Percentiles rank a stretch among this genome's conserved stretches.
Conservation (phyloP, 108 stramenopile species). For the Cyclotella kingstonii region DNA sequence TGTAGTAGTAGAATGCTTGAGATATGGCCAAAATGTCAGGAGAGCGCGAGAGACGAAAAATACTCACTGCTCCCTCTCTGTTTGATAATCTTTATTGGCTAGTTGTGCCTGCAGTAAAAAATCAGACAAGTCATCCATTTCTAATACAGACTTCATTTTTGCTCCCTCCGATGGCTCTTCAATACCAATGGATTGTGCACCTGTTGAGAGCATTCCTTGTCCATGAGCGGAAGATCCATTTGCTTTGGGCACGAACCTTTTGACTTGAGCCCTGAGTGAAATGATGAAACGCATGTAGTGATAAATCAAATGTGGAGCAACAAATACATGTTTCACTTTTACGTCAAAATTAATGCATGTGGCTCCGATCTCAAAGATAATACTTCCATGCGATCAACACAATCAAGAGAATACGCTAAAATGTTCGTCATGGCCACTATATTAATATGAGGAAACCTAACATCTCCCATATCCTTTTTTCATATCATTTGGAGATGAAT, state of each 20-base stretch:
- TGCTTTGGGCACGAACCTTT: slow-evolving; percentile 61
- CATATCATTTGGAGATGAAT: too few relatives aligned
- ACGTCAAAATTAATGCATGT: neutral
- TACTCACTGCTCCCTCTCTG: slow-evolving; percentile 69
- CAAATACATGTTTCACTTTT: neutral
- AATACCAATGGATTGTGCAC: slow-evolving; percentile 67
- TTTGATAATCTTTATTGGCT: slow-evolving; percentile 88
- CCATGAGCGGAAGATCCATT: slow-evolving; percentile 58
- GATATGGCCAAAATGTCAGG: neutral
- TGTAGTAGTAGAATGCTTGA: neutral
- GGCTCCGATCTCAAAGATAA: slow-evolving; percentile 56
- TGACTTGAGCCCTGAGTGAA: slow-evolving; percentile 41
- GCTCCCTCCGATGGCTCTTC: slow-evolving; percentile 28
- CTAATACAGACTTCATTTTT: slow-evolving; percentile 80
- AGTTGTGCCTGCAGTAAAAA: slow-evolving; percentile 92
- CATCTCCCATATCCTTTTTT: too few relatives aligned
- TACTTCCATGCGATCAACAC: slow-evolving; percentile 33
- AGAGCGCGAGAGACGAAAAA: neutral
- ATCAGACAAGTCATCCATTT: slow-evolving; percentile 90
- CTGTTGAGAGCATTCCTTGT: slow-evolving; percentile 79
- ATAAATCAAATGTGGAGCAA: too few relatives aligned
- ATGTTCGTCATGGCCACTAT: slow-evolving; percentile 46
- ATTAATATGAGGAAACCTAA: neutral
- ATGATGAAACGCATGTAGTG: neutral
- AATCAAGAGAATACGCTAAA: slow-evolving; percentile 26